Evolutionary conservation across 225 moss, liverwort and hornwort genomes (phyloP).

Genomic region (Thuidium tamariscinum): DNA sequence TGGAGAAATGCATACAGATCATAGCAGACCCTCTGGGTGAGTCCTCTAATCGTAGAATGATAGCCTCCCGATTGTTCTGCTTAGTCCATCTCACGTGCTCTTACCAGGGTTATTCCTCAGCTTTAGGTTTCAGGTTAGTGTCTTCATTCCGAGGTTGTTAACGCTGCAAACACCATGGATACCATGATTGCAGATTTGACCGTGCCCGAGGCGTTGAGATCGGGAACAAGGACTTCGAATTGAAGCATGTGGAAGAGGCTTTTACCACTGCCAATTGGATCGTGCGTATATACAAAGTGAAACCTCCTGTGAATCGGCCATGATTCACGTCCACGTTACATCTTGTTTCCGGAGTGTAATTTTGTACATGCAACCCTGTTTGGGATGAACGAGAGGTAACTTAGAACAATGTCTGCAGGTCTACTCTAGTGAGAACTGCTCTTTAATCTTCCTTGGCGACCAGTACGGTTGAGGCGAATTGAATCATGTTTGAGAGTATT

Average conservation of each 20-base stretch:
- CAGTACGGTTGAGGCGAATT: slow-evolving; percentile 4
- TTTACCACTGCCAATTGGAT: slow-evolving; percentile 98
- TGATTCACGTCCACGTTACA: slow-evolving; percentile 21
- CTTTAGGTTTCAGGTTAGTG: neutral
- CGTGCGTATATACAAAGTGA: slow-evolving; percentile 97
- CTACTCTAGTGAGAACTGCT: neutral
- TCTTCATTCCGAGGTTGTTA: neutral
- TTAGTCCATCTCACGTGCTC: neutral
- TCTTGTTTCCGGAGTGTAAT: slow-evolving; percentile 5
- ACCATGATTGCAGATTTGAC: slow-evolving; percentile 59
- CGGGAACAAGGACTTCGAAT: slow-evolving; percentile 79
- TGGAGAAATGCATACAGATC: slow-evolving; percentile 90
- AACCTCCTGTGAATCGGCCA: slow-evolving; percentile 77
- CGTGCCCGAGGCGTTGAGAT: slow-evolving; percentile 90
- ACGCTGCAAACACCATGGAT: neutral
- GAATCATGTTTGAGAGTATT: neutral
- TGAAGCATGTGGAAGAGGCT: slow-evolving; percentile 83
- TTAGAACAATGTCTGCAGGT: neutral
- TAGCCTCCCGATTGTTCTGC: neutral
- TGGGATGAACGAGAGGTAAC: slow-evolving; percentile 28
- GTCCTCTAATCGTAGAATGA: neutral
- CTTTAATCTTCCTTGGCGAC: neutral
- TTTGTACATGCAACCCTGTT: slow-evolving; percentile 41
- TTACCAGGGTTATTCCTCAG: neutral
- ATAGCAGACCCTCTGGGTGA: slow-evolving; percentile 75